Conservation (phyloP, 225 moss, liverwort and hornwort species). For the Polytrichum commune region DNA sequence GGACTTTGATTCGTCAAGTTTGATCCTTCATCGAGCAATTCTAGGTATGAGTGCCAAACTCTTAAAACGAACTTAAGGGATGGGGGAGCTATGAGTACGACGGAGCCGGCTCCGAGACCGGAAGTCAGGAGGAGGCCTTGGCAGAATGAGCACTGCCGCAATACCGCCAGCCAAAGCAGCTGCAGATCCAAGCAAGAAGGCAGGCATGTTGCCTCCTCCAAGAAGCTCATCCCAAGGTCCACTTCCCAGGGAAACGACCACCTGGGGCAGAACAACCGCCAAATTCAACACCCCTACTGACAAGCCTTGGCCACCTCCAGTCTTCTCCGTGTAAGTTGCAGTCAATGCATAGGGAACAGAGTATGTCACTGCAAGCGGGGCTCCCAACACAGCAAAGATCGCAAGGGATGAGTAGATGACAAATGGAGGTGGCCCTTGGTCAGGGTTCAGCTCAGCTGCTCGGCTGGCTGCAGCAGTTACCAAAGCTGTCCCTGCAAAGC, state of each 20-base stretch:
- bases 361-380: constrained; percentile 80
- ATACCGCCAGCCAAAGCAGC: constrained; percentile 66
- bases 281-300: constrained; percentile 86
- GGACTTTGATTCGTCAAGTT: not conserved
- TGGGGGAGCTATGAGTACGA: constrained; percentile 82
- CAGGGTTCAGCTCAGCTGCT: constrained; percentile 8
- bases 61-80: constrained; percentile 32
- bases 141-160: constrained; percentile 65
- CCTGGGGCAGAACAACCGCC: constrained; percentile 76
- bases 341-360: constrained; percentile 85
- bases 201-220: constrained; percentile 82
- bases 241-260: constrained; percentile 69
- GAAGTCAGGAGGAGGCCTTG: constrained; percentile 69
- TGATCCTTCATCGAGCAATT: not conserved
- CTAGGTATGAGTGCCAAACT: not conserved
- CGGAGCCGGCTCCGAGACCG: constrained; percentile 45
- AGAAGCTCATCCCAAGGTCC: constrained; percentile 88
- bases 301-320: constrained; percentile 88
- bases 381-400: constrained; percentile 69
- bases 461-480: constrained; percentile 47
- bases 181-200: constrained; percentile 60
- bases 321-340: constrained; percentile 74
- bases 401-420: constrained; percentile 45
- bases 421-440: constrained; percentile 34
- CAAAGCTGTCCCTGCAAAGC: constrained; percentile 65